A percentile compares a stretch with the other conserved stretches of the same genome.
These are phyloP conservation scores for Rhododendron simsii DNA, from an alignment of 148 eudicot species.

Conservation along the genomic window DNA sequence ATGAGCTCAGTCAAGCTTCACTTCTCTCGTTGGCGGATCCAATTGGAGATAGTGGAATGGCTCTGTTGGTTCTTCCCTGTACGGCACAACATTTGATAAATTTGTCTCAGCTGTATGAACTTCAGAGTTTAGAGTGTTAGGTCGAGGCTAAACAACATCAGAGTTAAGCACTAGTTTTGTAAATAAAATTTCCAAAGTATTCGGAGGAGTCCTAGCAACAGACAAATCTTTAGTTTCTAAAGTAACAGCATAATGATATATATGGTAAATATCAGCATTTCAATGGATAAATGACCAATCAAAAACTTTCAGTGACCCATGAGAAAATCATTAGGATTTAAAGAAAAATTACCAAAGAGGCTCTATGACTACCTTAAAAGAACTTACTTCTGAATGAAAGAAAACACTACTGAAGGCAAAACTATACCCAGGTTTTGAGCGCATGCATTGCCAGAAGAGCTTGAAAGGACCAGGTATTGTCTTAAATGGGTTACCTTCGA, in stretches of 20 bases:
- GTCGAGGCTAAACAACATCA: neutral
- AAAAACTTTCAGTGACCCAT: neutral
- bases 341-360: neutral
- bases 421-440: constrained; percentile 75
- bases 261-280: neutral
- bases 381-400: neutral
- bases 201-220: neutral
- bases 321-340: neutral
- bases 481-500: constrained; percentile 93
- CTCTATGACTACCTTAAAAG: neutral
- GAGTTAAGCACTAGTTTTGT: neutral
- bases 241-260: neutral
- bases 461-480: constrained; percentile 92
- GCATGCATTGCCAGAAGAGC: constrained; percentile 94
- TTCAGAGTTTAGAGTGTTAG: neutral
- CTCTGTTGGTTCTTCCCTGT: constrained; percentile 90
- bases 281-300: neutral
- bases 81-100: neutral
- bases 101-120: neutral
- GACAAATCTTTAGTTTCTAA: neutral
- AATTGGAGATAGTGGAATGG: constrained; percentile 68
- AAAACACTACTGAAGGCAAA: neutral
- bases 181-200: neutral
- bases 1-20: constrained; percentile 42
- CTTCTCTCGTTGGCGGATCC: constrained; percentile 65